A percentile compares a stretch with the other conserved stretches of the same genome.
Evolutionary conservation across 2,329 filamentous ascomycete genomes (phyloP).

Genomic region (Dryadomyces quercivorus): DNA sequence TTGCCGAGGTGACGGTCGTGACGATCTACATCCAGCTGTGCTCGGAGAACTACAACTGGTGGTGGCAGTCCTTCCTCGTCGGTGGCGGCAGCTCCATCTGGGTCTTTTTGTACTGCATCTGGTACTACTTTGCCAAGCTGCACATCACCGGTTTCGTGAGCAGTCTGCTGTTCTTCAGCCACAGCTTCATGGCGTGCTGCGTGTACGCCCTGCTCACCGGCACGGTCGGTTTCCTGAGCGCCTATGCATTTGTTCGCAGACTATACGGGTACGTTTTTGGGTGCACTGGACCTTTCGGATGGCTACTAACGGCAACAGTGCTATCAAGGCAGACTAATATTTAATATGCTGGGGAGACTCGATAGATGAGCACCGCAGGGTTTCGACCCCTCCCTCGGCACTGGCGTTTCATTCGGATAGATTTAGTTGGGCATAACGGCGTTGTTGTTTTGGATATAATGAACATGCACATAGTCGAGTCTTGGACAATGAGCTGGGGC

Average conservation of each 20-base stretch:
- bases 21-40: conserved; percentile 74
- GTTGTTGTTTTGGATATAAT: conserved; percentile 8
- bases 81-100: conserved; percentile 67
- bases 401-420: background rate
- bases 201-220: conserved; percentile 74
- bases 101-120: conserved; percentile 73
- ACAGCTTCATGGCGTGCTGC: conserved; percentile 68
- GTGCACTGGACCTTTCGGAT: too few species aligned
- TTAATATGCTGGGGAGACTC: background rate
- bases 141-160: conserved; percentile 73
- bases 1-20: conserved; percentile 75
- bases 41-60: conserved; percentile 81
- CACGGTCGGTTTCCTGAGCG: conserved; percentile 72
- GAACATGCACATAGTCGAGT: background rate
- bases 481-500: background rate
- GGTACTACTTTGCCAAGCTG: conserved; percentile 72
- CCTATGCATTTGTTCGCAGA: conserved; percentile 71
- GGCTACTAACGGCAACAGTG: conserved; percentile 20
- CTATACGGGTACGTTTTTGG: conserved; percentile 58
- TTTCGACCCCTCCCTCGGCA: too few species aligned
- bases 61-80: conserved; percentile 79
- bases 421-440: conserved; percentile 5
- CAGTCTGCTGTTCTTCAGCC: conserved; percentile 72
- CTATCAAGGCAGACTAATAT: conserved; percentile 37
- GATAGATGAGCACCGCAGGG: background rate